Evolutionary conservation across 1,139 yeast genomes (phyloP), one percentile per base, ranked within the genome.

Genomic region (Suhomyces bolitotheri): DNA sequence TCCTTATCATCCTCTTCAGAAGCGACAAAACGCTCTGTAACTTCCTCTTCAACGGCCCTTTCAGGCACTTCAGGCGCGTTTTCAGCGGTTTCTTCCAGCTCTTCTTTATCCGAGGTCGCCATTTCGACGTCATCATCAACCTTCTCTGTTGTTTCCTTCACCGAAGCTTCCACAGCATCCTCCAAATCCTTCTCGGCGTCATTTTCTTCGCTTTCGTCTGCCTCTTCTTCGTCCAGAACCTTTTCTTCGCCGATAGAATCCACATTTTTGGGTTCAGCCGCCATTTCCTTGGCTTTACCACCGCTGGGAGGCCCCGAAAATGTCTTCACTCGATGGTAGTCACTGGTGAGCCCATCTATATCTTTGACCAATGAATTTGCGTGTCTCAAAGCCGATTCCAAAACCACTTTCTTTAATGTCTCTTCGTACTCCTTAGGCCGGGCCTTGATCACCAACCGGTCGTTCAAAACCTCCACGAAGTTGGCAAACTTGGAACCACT

Each of bases 371-470:
- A 48, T 25, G 49, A 45, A 24, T 49, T 47, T 2, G 61, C 48
- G 38, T 66, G 64, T 20, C 48, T 42, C 34, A 49, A 43, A 0
- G 63, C 45, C 2, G 65, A 53, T 4, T 53, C 48, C 5, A 63
- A 47, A 2, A 65, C 54, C 2, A 62, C 50, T 16, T 50, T 40
- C 31, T 58, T 56, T 43, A 66, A 48, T n/a, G 40, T 39, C 12
- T 33, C 38, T 22, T 49, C 49, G 31, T 41, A 47, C 26, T 42
- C 43, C 28, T 40, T 41, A 13, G 55, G 49, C 17, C 41, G 33
- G 10, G 51, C 40, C 9, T 51, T 49, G 14, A 58, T 41, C 9
- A 50, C 39, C 9, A 57, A 39, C 11, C 43, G 42, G 13, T 55
- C 53, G 7, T 47, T 50, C 7, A 41, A 34, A 2, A 54, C 32